These are phyloP conservation scores for Phanerochaete sordida DNA, from an alignment of 768 basidiomycete genomes.

Conservation along the genomic window DNA sequence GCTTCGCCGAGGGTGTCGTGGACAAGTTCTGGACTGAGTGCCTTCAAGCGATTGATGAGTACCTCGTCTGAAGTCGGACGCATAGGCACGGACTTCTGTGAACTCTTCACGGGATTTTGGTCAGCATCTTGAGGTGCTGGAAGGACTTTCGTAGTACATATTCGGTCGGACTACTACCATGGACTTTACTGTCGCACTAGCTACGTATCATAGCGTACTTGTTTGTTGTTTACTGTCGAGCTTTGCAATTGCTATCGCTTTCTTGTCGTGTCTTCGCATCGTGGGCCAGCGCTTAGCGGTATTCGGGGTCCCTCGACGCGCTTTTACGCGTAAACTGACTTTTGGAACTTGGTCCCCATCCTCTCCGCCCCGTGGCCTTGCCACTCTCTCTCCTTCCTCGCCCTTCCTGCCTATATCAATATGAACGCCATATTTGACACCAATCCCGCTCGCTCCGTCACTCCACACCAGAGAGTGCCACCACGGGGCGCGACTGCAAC, in stretches of 20 bases:
- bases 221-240: background rate
- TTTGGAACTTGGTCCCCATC: background rate
- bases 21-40: conserved; percentile 67
- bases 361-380: background rate
- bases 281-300: background rate
- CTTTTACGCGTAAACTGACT: background rate
- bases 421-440: conserved; percentile 8
- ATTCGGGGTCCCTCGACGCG: conserved; percentile 8
- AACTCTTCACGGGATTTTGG: background rate
- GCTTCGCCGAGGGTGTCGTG: conserved; percentile 60
- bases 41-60: conserved; percentile 51
- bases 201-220: background rate
- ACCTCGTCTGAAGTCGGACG: conserved; percentile 35
- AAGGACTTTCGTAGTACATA: background rate
- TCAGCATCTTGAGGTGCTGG: background rate
- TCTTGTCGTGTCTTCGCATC: background rate
- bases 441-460: conserved; percentile 8
- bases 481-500: conserved; percentile 11
- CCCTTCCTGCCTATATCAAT: background rate
- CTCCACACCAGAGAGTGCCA: conserved; percentile 3
- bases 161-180: background rate
- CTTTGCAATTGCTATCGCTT: background rate
- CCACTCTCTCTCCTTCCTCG: background rate
- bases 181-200: background rate
- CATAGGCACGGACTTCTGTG: background rate